Evolutionary conservation across 2,329 filamentous ascomycete genomes (phyloP).

Genomic region (Sclerotiophoma versabilis): DNA sequence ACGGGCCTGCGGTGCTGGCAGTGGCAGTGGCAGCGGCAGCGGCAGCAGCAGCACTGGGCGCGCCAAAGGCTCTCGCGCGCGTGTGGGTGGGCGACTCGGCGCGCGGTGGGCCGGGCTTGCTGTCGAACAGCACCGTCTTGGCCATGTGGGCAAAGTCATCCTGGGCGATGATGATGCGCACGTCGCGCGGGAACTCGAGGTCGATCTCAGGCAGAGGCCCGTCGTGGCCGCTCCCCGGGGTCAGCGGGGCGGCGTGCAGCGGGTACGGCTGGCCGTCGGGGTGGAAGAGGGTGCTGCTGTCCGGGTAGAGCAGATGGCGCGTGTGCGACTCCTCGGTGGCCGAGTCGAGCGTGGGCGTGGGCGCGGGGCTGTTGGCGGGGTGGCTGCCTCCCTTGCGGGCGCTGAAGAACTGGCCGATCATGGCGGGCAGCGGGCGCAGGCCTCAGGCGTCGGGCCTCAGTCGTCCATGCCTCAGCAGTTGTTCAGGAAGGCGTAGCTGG

Average conservation of each 20-base stretch:
- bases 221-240: conserved; percentile 43
- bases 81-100: conserved; percentile 32
- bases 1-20: conserved; percentile 32
- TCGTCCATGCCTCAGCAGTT: conserved; percentile 22
- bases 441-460: conserved; percentile 3
- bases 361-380: conserved; percentile 22
- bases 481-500: background rate
- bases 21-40: conserved; percentile 23
- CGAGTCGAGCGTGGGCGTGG: conserved; percentile 44
- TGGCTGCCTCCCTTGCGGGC: conserved; percentile 26
- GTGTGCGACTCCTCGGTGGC: conserved; percentile 52
- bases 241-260: conserved; percentile 38
- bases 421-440: conserved; percentile 32
- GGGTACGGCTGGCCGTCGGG: conserved; percentile 48
- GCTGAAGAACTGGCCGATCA: conserved; percentile 53
- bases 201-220: conserved; percentile 51
- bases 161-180: conserved; percentile 54
- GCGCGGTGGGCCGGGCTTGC: conserved; percentile 46
- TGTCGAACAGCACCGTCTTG: conserved; percentile 52
- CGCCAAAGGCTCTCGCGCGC: conserved; percentile 37
- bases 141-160: conserved; percentile 47
- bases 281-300: conserved; percentile 45
- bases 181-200: conserved; percentile 51
- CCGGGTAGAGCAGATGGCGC: conserved; percentile 52
- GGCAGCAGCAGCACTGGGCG: conserved; percentile 17